A percentile compares a stretch with the other conserved stretches of the same genome.
Evolutionary conservation across 1,284 basidiomycete species (phyloP).

Genomic region (Apiotrichum domesticum): DNA sequence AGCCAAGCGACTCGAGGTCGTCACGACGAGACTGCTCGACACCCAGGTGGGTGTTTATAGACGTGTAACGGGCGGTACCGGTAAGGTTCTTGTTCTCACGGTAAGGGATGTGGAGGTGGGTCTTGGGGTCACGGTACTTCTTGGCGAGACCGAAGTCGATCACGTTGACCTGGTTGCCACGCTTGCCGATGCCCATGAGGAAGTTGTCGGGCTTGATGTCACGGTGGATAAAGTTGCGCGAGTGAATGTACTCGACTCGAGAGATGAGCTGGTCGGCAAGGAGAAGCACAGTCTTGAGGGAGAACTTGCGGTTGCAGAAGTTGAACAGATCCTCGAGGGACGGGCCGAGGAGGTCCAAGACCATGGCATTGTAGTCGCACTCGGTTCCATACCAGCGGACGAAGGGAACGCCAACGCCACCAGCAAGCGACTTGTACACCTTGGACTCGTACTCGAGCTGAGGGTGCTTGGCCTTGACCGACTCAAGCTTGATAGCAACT

Average conservation of each 20-base stretch:
- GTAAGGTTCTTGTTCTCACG: conserved; percentile 99
- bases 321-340: conserved; percentile 99
- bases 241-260: conserved; percentile 98
- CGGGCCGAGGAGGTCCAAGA: conserved; percentile 93
- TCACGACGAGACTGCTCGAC: conserved; percentile 95
- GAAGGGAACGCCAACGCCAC: conserved; percentile 96
- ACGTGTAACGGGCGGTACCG: conserved; percentile 97
- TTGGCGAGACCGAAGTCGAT: conserved; percentile 99
- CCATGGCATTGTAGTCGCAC: conserved; percentile 99
- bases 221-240: conserved; percentile 98
- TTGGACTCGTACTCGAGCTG: conserved; percentile 99
- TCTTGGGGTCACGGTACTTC: conserved; percentile 99
- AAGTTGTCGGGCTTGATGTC: conserved; percentile 99
- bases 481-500: conserved; percentile 99
- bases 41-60: conserved; percentile 97
- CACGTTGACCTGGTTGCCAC: conserved; percentile 98
- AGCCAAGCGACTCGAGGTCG: conserved; percentile 91
- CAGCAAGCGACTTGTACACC: conserved; percentile 94
- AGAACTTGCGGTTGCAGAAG: conserved; percentile 99
- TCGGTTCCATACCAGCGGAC: conserved; percentile 98
- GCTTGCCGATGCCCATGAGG: conserved; percentile 97
- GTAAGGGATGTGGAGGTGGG: conserved; percentile 98
- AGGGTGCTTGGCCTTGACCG: conserved; percentile 99
- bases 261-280: conserved; percentile 98
- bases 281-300: conserved; percentile 91